A percentile compares a stretch with the other conserved stretches of the same genome.
These are phyloP conservation scores for Colletotrichum sp. DNA, from an alignment of 2,329 filamentous ascomycete species.

Conservation along the genomic window DNA sequence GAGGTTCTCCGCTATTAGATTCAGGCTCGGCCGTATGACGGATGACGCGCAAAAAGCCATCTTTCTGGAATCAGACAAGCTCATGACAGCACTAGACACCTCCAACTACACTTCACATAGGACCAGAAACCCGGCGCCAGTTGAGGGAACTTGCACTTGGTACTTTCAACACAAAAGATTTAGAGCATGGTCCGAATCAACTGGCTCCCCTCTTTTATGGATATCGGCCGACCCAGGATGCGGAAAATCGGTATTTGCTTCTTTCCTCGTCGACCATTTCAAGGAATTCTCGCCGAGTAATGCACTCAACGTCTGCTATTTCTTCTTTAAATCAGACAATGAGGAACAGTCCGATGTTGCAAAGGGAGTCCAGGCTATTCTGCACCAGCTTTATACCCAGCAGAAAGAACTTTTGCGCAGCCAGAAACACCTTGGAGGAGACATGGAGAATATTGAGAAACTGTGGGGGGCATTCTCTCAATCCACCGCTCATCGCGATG, in stretches of 20 bases:
- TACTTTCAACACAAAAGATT: slow-evolving; percentile 13
- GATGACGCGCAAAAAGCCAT: not conserved
- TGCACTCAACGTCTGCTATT: slow-evolving; percentile 19
- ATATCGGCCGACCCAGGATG: slow-evolving; percentile 21
- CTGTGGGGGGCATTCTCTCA: not conserved
- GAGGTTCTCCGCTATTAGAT: not conserved
- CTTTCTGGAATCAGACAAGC: not conserved
- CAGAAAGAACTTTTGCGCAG: not conserved
- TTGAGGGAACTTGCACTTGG: slow-evolving; percentile 22
- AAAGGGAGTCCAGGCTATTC: not conserved
- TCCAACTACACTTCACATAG: slow-evolving; percentile 15
- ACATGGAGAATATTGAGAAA: not conserved
- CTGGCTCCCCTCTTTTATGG: slow-evolving; percentile 14
- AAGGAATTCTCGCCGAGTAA: not conserved
- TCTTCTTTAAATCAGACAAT: slow-evolving; percentile 23
- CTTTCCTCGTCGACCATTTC: slow-evolving; percentile 19
- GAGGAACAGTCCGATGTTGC: slow-evolving; percentile 12
- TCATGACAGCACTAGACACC: not conserved
- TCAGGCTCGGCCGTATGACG: not conserved
- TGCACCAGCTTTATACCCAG: slow-evolving; percentile 18
- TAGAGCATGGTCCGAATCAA: not conserved
- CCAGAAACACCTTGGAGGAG: not conserved
- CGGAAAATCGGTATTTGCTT: slow-evolving; percentile 20
- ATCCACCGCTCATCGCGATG: not conserved
- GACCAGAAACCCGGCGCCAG: slow-evolving; percentile 12